Conservation (phyloP, 345 rosid genomes). For the Bruguiera sexangula region DNA sequence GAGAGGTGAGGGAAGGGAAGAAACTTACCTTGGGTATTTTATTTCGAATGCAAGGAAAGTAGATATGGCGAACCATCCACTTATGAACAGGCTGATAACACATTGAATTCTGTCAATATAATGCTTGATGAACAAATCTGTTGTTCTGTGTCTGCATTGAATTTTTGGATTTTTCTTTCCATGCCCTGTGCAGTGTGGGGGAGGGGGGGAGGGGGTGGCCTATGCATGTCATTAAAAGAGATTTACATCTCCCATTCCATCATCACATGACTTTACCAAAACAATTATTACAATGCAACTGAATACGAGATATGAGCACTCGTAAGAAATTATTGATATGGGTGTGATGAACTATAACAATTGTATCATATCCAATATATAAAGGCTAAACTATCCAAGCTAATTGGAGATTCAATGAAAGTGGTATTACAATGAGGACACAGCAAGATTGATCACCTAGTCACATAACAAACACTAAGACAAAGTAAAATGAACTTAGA, state of each 20-base stretch:
- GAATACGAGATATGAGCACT: too few relatives aligned
- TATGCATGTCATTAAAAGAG: too few relatives aligned
- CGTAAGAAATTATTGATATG: neutral
- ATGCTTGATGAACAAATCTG: neutral
- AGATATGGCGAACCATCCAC: slow-evolving; percentile 98
- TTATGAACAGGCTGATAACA: slow-evolving; percentile 92
- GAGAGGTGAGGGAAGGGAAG: neutral
- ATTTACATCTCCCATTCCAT: too few relatives aligned
- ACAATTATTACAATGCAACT: neutral
- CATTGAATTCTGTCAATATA: slow-evolving; percentile 21
- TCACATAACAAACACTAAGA: neutral
- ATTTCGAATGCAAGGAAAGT: slow-evolving; percentile 78
- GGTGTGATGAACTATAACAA: neutral
- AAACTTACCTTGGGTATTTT: slow-evolving; percentile 71
- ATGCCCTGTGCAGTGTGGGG: too few relatives aligned
- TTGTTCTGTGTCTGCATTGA: neutral
- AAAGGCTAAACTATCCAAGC: neutral
- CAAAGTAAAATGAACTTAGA: neutral
- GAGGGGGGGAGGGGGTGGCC: too few relatives aligned
- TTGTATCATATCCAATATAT: neutral
- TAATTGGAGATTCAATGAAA: too few relatives aligned
- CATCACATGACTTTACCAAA: neutral
- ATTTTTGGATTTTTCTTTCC: too few relatives aligned
- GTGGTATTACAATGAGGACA: too few relatives aligned
- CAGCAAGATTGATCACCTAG: neutral